Percentiles rank a stretch among this genome's conserved stretches.
These are phyloP conservation scores for Macaranga tanarius DNA, from an alignment of 441 rosid genomes.

Conservation along the genomic window DNA sequence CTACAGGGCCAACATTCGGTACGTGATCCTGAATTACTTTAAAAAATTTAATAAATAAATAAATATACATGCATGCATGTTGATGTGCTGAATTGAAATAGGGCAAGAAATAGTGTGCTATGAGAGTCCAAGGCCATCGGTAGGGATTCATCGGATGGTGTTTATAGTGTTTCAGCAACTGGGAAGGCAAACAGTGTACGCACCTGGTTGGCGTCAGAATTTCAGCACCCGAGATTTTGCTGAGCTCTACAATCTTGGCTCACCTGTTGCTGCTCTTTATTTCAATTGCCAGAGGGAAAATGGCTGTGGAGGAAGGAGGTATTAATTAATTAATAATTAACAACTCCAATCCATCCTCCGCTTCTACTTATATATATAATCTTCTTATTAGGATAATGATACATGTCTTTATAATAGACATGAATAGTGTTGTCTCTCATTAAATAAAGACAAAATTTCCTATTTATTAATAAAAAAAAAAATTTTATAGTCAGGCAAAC, in stretches of 20 bases:
- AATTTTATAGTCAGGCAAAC: too few species aligned
- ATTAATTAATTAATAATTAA: neutral
- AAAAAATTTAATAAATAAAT: too few species aligned
- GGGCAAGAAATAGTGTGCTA: conserved; percentile 64
- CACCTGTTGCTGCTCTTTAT: conserved; percentile 68
- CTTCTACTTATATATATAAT: too few species aligned
- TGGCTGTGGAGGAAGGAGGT: conserved; percentile 66
- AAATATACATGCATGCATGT: too few species aligned
- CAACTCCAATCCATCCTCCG: too few species aligned
- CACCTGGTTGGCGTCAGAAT: conserved; percentile 82
- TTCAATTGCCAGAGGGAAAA: conserved; percentile 86
- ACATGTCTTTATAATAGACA: too few species aligned
- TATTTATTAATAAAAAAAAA: too few species aligned
- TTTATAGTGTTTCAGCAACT: conserved; percentile 60
- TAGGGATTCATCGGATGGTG: conserved; percentile 72
- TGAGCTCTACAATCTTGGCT: conserved; percentile 75
- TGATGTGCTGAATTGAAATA: too few species aligned
- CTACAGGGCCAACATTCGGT: conserved; percentile 65
- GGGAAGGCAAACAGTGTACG: conserved; percentile 69
- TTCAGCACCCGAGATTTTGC: conserved; percentile 77
- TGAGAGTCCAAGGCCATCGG: conserved; percentile 61
- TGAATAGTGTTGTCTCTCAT: too few species aligned
- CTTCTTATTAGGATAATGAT: too few species aligned
- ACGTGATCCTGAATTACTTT: conserved; percentile 20
- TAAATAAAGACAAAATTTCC: too few species aligned